Evolutionary conservation across 768 basidiomycete species (phyloP).

Genomic region (Dentipellis sp.): DNA sequence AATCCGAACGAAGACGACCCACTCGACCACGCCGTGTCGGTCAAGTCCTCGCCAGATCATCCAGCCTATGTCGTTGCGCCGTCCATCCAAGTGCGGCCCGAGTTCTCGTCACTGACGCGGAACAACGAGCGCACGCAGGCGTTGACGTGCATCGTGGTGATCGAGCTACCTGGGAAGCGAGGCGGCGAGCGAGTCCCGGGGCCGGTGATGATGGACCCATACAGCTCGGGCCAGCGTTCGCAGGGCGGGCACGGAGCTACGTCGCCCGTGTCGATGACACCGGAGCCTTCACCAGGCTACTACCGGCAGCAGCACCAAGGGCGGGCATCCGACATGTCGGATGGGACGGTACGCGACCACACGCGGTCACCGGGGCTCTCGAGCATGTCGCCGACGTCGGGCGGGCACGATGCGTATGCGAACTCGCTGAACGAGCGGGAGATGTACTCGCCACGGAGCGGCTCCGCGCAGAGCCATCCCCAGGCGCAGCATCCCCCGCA

Average conservation of each 20-base stretch:
- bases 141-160: constrained; percentile 87
- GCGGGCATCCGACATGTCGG: constrained; percentile 17
- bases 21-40: constrained; percentile 44
- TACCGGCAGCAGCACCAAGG: neutral
- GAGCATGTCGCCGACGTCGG: constrained; percentile 1
- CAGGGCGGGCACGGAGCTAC: neutral
- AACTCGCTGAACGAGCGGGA: constrained; percentile 3
- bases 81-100: constrained; percentile 87
- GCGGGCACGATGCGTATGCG: constrained; percentile 7
- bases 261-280: neutral
- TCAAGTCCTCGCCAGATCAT: constrained; percentile 36
- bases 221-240: constrained; percentile 13
- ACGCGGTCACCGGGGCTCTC: constrained; percentile 23
- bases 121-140: constrained; percentile 66
- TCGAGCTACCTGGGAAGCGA: constrained; percentile 83
- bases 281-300: constrained; percentile 2
- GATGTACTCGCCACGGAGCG: neutral
- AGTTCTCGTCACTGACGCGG: constrained; percentile 77
- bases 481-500: neutral
- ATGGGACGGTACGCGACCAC: constrained; percentile 17
- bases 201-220: constrained; percentile 37
- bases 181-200: constrained; percentile 18
- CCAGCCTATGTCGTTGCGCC: constrained; percentile 79
- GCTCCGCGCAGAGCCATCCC: neutral
- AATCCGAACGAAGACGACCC: constrained; percentile 86